Evolutionary conservation across 1,284 basidiomycete genomes (phyloP).

Genomic region (Ustilago bromivora): DNA sequence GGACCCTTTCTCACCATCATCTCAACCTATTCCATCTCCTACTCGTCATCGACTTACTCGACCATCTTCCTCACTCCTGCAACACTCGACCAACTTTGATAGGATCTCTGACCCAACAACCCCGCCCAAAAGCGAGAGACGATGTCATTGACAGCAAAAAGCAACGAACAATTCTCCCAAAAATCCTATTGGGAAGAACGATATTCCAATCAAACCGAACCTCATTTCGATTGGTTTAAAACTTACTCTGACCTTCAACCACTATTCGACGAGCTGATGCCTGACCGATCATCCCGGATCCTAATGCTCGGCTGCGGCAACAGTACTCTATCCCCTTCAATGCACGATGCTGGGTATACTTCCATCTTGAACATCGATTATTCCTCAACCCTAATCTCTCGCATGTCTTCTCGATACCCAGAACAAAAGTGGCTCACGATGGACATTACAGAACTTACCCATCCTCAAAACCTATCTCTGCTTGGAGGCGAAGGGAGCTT

Average conservation of each 20-base stretch:
- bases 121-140: neutral
- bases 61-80: too few species aligned
- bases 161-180: conserved; percentile 58
- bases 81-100: too few species aligned
- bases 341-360: conserved; percentile 55
- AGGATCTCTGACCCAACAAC: too few species aligned
- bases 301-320: conserved; percentile 68
- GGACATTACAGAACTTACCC: conserved; percentile 62
- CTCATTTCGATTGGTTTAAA: conserved; percentile 65
- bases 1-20: conserved; percentile 21
- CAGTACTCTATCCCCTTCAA: conserved; percentile 56
- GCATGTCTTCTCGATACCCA: conserved; percentile 51
- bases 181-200: conserved; percentile 63
- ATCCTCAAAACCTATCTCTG: conserved; percentile 17
- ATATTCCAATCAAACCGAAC: conserved; percentile 48
- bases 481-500: conserved; percentile 52
- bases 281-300: conserved; percentile 43
- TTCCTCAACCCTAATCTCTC: conserved; percentile 51
- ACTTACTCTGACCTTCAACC: conserved; percentile 5
- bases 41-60: neutral
- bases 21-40: neutral
- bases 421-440: conserved; percentile 53
- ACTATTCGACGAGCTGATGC: conserved; percentile 45
- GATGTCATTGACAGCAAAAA: conserved; percentile 45
- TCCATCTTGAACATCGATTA: conserved; percentile 62